A percentile compares a stretch with the other conserved stretches of the same genome.
Conservation (phyloP, 345 rosid species). For the Salix suchowensis region DNA sequence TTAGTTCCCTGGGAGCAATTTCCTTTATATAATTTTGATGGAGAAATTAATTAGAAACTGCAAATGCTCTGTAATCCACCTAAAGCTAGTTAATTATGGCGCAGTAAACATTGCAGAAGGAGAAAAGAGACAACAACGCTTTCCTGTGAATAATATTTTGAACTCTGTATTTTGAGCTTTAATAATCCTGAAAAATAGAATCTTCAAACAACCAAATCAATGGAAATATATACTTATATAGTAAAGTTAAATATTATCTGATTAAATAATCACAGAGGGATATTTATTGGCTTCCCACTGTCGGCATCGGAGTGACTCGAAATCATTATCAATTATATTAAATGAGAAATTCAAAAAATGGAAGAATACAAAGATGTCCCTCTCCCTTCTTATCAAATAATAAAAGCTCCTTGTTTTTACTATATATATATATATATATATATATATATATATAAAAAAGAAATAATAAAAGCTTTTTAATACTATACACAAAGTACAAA, state of each 20-base stretch:
- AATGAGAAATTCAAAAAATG: not conserved
- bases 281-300: conserved; percentile 1
- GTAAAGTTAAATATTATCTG: not conserved
- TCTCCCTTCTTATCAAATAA: not conserved
- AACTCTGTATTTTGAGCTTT: not conserved
- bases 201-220: not conserved
- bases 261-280: not conserved
- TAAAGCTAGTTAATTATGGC: not conserved
- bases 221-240: not conserved
- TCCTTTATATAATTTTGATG: not conserved
- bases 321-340: conserved; percentile 1
- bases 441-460: too few species aligned
- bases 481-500: not conserved
- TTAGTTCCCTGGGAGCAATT: not conserved
- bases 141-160: not conserved
- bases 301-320: not conserved
- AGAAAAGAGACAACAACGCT: not conserved
- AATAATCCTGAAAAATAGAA: not conserved
- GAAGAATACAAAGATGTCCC: not conserved
- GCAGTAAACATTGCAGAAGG: not conserved
- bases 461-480: too few species aligned
- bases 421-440: too few species aligned
- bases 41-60: not conserved
- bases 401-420: not conserved
- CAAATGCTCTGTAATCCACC: not conserved